Base-by-base conservation (phyloP, 2,329 filamentous ascomycete species). In the Pyrenophora seminiperda region DNA sequence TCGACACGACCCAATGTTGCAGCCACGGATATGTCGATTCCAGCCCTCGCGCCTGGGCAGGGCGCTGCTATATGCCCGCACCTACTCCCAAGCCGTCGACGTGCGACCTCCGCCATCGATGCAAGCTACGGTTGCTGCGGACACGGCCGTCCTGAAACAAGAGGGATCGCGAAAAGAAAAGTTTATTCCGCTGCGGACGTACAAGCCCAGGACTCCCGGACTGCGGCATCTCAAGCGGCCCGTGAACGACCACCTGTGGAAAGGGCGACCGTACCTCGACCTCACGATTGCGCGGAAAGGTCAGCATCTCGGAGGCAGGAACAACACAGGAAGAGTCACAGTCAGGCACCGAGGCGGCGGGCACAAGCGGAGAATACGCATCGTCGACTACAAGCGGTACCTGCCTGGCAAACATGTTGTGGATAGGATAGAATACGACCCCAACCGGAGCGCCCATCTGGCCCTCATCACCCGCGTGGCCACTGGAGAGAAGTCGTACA, bases 231-330 rank as follows among this genome's bases (percentile, higher is more conserved):
- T 99, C 59, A 89, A 88, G 73, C 85, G 94, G 34, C 91, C 94
- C 11, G 87, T 97, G 75, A 97, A 97, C 75, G 91, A 97, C 67
- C 94, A 99, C 74, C 79, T 99, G 37, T 97, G 91, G 91, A 97
- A 96, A 76, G 94, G 94, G 50, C 82, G 91, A 48, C 90, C 94
- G 1, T 86, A 88, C 61, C 80, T 90, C 27, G 84, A 87, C 41
- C 81, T 99, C 73, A 99, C 95, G 9, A 90, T 91, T 66, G 85
- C 91, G 30, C 96, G 97, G 74, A 93, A 93, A 73, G 94, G 94
- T 13, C 91, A 96, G 65, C 87, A 84, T 43, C 94, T 96, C 73
- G 95, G 94, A 74, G 94, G 94, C 34, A 85, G 94, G 65, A 99
- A 99, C 73, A 89, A 90, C 68, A 88, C 83, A 45, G 95, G 94